These are phyloP conservation scores for Ceratocystis huliohia DNA, from an alignment of 2,329 filamentous ascomycete genomes.

Conservation along the genomic window DNA sequence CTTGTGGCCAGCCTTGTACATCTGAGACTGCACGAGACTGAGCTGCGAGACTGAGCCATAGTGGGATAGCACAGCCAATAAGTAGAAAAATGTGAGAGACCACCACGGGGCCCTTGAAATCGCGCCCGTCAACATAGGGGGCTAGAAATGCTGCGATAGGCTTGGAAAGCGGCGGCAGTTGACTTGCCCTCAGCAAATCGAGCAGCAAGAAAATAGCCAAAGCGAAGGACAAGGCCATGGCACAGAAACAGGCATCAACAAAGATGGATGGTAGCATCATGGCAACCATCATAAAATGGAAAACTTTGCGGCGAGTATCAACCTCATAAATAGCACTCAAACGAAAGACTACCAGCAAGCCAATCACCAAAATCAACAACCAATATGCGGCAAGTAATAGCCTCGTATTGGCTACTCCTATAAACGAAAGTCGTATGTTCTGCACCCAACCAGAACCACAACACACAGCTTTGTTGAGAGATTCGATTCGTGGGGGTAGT, in stretches of 20 bases:
- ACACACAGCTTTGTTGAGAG: constrained; percentile 24
- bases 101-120: constrained; percentile 85
- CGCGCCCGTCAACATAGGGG: constrained; percentile 87
- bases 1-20: constrained; percentile 27
- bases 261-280: constrained; percentile 86
- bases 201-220: constrained; percentile 77
- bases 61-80: constrained; percentile 84
- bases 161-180: constrained; percentile 78
- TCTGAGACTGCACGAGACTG: constrained; percentile 40
- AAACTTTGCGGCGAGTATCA: constrained; percentile 90
- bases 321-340: constrained; percentile 73
- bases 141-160: constrained; percentile 78
- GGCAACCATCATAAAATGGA: constrained; percentile 95
- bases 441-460: constrained; percentile 49
- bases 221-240: constrained; percentile 65
- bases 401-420: constrained; percentile 73
- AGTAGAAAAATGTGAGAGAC: constrained; percentile 93
- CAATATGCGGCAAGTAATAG: constrained; percentile 66
- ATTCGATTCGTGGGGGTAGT: constrained; percentile 40
- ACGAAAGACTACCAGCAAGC: constrained; percentile 61
- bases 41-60: constrained; percentile 76
- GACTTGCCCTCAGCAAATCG: constrained; percentile 78
- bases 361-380: constrained; percentile 52
- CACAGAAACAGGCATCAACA: constrained; percentile 72
- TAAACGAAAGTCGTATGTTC: constrained; percentile 46